Percentiles rank a stretch among this genome's conserved stretches.
These are phyloP conservation scores for Stromatinia cepivora DNA, from an alignment of 2,329 filamentous ascomycete genomes.

Conservation along the genomic window DNA sequence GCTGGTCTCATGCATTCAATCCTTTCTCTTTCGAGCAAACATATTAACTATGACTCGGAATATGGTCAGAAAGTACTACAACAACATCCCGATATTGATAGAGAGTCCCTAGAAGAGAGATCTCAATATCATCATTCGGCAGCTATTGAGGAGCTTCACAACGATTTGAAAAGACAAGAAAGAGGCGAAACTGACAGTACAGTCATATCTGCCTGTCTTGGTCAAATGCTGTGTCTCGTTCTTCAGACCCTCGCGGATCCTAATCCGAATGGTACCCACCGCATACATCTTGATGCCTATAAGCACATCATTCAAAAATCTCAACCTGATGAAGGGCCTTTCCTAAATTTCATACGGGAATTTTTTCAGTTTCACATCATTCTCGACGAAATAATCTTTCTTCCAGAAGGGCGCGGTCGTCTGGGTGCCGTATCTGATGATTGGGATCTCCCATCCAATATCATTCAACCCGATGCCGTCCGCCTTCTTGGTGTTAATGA, in stretches of 20 bases:
- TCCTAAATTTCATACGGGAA: constrained; percentile 69
- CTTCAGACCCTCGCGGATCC: constrained; percentile 60
- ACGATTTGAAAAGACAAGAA: constrained; percentile 43
- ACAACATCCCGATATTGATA: constrained; percentile 50
- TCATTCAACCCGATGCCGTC: constrained; percentile 35
- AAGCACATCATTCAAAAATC: constrained; percentile 66
- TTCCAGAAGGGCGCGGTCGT: constrained; percentile 42
- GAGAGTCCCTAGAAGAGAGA: constrained; percentile 50
- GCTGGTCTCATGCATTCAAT: constrained; percentile 88
- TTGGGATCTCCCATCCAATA: constrained; percentile 34
- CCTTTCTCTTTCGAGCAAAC: constrained; percentile 77
- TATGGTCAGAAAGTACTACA: constrained; percentile 56
- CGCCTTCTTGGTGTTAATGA: constrained; percentile 80
- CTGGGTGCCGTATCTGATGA: constrained; percentile 30
- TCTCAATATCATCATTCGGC: constrained; percentile 57
- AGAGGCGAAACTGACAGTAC: constrained; percentile 46
- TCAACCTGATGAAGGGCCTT: constrained; percentile 64
- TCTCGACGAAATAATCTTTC: constrained; percentile 61
- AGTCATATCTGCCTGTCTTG: constrained; percentile 56
- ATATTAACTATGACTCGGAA: constrained; percentile 62
- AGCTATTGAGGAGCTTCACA: constrained; percentile 55
- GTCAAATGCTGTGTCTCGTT: constrained; percentile 63
- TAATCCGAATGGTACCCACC: constrained; percentile 65
- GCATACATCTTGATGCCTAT: constrained; percentile 76
- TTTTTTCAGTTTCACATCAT: constrained; percentile 84